phyloP scores from a whole-genome alignment of 2,329 filamentous ascomycete species.

The Calonectria henricotiae region DNA sequence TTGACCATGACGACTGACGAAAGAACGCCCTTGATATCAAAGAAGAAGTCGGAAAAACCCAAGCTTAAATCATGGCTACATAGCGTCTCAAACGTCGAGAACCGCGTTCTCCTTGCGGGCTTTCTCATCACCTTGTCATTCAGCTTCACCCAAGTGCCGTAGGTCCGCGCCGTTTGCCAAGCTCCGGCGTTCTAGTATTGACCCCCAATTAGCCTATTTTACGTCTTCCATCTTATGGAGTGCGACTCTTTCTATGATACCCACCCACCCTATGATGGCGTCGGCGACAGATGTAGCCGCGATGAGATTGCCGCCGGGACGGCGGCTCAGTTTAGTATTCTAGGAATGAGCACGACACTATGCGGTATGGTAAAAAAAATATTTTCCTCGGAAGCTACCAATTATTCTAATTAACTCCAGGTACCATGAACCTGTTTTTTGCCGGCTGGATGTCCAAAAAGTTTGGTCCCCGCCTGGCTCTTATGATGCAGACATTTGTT shows the following conservation, averaged over 20 bases:
- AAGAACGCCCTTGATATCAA: conserved; percentile 47
- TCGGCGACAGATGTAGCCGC: conserved; percentile 71
- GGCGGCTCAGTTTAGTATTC: conserved; percentile 75
- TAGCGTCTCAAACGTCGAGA: conserved; percentile 55
- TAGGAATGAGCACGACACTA: conserved; percentile 78
- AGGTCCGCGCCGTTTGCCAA: conserved; percentile 44
- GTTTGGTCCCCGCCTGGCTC: conserved; percentile 75
- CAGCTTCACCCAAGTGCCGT: conserved; percentile 68
- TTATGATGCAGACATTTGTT: conserved; percentile 76
- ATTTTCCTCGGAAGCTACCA: neutral
- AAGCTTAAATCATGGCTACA: conserved; percentile 40
- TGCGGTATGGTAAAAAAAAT: conserved; percentile 64
- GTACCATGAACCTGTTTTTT: conserved; percentile 69
- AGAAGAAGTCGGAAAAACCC: conserved; percentile 32
- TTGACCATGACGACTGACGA: conserved; percentile 47
- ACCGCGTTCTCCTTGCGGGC: conserved; percentile 71
- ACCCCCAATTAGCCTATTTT: conserved; percentile 63
- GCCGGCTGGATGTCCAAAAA: conserved; percentile 78
- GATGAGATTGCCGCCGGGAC: conserved; percentile 77
- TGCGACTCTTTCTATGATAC: conserved; percentile 79
- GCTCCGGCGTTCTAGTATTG: neutral
- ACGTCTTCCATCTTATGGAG: conserved; percentile 81
- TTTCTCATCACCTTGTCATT: conserved; percentile 73
- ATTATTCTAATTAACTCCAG: neutral
- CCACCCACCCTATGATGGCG: conserved; percentile 67